Base-by-base conservation (phyloP, 2,329 filamentous ascomycete species). In the Botrytis fragariae region DNA sequence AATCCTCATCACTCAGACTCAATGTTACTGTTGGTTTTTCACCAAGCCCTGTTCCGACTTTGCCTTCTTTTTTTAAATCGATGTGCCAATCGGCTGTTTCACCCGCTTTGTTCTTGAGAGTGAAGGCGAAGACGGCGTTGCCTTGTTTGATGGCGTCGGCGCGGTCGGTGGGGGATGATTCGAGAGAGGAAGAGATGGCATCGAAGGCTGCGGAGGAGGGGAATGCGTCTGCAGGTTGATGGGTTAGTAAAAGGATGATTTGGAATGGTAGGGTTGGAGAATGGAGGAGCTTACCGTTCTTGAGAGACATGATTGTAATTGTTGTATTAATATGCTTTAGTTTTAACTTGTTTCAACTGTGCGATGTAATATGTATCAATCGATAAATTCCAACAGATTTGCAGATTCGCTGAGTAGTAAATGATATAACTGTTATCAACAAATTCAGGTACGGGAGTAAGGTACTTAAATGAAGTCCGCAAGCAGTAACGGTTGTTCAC, bases 121-220 rank as follows among this genome's bases (percentile, higher is more conserved):
- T 94, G 85, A 99, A 98, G 75, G 91, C 91, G 83, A 97, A 98
- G 82, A 98, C 86, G 75, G 92, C 94, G 80, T 92, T 92, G 81
- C 91, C 95, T 82, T 94, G 90, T 85, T 97, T 95, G 83, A 98
- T 91, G 78, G 95, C 95, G 77, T 94, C 91, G 85, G 97, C 92
- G 84, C 91, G 91, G 80, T 94, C 93, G 77, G 88, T 87, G 42
- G 92, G 90, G 83, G 88, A 89, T 79, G 87, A 83, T 80, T 87
- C 84, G 77, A 99, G 90, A 70, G 90, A 89, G 71, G 85, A 81
- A 83, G 93, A 89, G 87, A 99, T 98, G 80, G 86, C 87, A 82
- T 99, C 96, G 84, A 99, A 99, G 78, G 95, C 94, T 77, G 85
- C 91, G 74, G 96, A 98, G 81, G 95, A 90, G 77, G 96, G 95